Percentiles rank a stretch among this genome's conserved stretches.
Conservation (phyloP, 2,329 filamentous ascomycete genomes). For the Aspergillus nomiae region DNA sequence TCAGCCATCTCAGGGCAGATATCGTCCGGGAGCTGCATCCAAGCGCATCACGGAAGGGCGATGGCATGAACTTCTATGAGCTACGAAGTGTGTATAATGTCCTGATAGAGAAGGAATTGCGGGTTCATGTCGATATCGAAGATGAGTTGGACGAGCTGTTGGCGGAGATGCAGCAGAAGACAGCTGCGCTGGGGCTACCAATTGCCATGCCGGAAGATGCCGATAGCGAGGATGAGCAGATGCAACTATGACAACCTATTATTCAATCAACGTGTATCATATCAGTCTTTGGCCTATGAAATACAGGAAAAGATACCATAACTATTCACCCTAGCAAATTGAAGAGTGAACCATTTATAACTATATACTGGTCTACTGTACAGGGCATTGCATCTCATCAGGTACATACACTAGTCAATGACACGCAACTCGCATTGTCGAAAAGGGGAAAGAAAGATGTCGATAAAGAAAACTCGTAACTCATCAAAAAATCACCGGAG, state of each 20-base stretch:
- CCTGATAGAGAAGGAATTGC: conserved; percentile 63
- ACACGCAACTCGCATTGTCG: conserved; percentile 5
- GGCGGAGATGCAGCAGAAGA: conserved; percentile 17
- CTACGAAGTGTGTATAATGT: conserved; percentile 57
- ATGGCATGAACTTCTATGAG: conserved; percentile 49
- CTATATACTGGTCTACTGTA: conserved; percentile 21
- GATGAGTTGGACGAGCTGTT: conserved; percentile 41
- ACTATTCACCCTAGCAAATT: neutral
- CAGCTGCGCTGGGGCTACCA: conserved; percentile 15
- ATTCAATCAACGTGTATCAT: neutral
- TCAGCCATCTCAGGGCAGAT: conserved; percentile 45
- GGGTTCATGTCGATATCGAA: conserved; percentile 59
- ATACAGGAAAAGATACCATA: neutral
- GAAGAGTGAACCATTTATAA: neutral
- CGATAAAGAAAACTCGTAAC: conserved; percentile 23
- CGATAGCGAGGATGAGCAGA: conserved; percentile 27
- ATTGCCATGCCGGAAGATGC: conserved; percentile 35
- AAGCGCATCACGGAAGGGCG: conserved; percentile 4
- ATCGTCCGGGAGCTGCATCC: conserved; percentile 7
- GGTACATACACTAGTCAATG: conserved; percentile 7
- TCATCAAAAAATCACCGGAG: conserved; percentile 15
- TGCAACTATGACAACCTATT: conserved; percentile 9
- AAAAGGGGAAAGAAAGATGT: neutral
- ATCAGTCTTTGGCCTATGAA: neutral
- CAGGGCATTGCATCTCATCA: conserved; percentile 15